phyloP scores from a whole-genome alignment of 2,329 filamentous ascomycete species.

The Trichoderma endophyticum region DNA sequence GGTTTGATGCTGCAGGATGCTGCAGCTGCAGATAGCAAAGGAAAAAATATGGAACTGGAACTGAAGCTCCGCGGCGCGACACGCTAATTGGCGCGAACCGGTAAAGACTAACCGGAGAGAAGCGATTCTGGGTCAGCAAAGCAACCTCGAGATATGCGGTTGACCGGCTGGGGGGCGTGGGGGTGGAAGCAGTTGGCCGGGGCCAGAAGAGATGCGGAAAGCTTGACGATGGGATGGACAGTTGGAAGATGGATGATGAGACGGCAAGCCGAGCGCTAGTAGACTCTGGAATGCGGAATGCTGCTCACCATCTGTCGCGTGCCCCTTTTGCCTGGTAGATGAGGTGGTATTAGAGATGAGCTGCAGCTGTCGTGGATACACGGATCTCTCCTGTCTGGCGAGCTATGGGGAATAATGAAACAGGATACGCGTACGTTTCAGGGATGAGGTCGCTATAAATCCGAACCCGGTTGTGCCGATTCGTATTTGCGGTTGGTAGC shows the following conservation, averaged over 20 bases:
- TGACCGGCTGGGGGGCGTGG: neutral
- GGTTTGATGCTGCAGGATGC: slow-evolving; percentile 3
- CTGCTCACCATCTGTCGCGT: neutral
- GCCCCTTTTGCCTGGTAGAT: slow-evolving; percentile 4
- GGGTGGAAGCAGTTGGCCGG: neutral
- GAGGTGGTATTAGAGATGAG: slow-evolving; percentile 1
- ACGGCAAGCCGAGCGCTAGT: neutral
- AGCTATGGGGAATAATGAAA: neutral
- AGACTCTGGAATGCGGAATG: neutral
- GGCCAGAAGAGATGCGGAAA: neutral
- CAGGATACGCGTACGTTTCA: neutral
- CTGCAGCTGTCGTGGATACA: neutral
- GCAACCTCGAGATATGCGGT: neutral
- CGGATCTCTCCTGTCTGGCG: neutral
- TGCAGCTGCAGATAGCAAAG: neutral
- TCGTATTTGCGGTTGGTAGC: slow-evolving; percentile 3
- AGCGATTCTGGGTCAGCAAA: neutral
- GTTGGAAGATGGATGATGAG: neutral
- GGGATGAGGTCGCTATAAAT: neutral
- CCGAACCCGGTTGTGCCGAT: neutral
- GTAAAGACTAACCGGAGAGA: neutral
- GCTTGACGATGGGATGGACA: neutral
- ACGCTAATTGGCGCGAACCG: neutral
- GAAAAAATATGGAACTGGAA: slow-evolving; percentile 1
- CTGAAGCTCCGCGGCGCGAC: slow-evolving; percentile 3